Percentiles rank a stretch among this genome's conserved stretches.
phyloP scores from a whole-genome alignment of 108 stramenopile genomes.

The Conticribra weissflogii region DNA sequence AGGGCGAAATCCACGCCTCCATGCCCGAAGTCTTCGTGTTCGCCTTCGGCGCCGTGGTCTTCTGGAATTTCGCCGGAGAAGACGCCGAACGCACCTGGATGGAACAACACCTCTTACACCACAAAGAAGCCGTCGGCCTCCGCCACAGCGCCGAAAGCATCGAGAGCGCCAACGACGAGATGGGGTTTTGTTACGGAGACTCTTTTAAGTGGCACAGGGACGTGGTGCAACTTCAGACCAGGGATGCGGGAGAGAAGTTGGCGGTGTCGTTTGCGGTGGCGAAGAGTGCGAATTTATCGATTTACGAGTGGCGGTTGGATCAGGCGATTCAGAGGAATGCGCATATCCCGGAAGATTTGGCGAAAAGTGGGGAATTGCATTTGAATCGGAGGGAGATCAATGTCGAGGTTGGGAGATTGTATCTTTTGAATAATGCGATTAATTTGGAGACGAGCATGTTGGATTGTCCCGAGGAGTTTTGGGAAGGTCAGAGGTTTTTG shows the following conservation, averaged over 20 bases:
- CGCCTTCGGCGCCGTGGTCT: constrained; percentile 52
- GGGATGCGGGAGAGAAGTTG: constrained; percentile 55
- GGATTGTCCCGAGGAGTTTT: constrained; percentile 58
- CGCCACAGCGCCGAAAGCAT: constrained; percentile 40
- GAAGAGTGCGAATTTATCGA: constrained; percentile 40
- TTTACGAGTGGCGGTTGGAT: constrained; percentile 50
- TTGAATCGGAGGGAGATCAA: constrained; percentile 45
- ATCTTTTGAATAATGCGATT: constrained; percentile 54
- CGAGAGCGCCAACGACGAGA: constrained; percentile 52
- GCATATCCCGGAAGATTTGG: constrained; percentile 56
- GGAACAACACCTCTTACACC: constrained; percentile 37
- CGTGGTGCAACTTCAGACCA: constrained; percentile 49
- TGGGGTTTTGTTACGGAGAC: constrained; percentile 52
- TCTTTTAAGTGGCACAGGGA: constrained; percentile 44
- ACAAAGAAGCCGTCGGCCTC: constrained; percentile 37
- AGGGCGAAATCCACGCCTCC: constrained; percentile 39
- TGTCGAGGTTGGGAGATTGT: constrained; percentile 47
- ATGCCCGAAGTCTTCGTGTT: constrained; percentile 60
- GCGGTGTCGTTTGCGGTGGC: constrained; percentile 55
- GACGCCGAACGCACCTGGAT: constrained; percentile 42
- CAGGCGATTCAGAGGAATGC: constrained; percentile 47
- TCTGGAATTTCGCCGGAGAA: constrained; percentile 52
- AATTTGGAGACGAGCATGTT: constrained; percentile 53
- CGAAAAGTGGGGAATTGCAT: constrained; percentile 44
- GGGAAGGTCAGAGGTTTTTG: constrained; percentile 38